Base-by-base conservation (phyloP, 768 basidiomycete species). In the Hortiboletus campestris region DNA sequence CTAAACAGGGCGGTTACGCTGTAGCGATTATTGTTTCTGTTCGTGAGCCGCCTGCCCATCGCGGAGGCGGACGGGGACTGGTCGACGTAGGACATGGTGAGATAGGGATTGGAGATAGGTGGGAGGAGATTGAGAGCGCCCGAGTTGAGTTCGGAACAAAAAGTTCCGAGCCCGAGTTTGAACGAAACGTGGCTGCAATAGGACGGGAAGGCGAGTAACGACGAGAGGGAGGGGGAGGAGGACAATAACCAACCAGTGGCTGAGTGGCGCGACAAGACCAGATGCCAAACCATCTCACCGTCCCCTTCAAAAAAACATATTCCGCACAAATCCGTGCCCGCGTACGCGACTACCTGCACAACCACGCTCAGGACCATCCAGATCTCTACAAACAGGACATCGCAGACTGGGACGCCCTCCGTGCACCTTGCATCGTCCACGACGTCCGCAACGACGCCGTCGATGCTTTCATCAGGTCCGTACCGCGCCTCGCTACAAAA, bases 1-100 rank as follows among this genome's bases (percentile, higher is more conserved):
- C 91, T 93, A 71, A 96, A 98, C 63, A 98, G 79, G 28, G 93
- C 93, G 47, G 91, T 98, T 38, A 98, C 95, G 71, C 89, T 91
- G 76, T 97, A 96, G 55, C 95, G 88, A 76, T 97, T 96, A 62
- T 92, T 95, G 72, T 93, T 97, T 71, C 95, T 78, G 78, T 94
- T 94, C 35, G 91, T 91, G 68, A 91, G 80, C 31, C 91, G 82
- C 63, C 89, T 84, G 60, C 83, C 75, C 59, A 86, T 86, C 67
- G 86, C 79, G 64, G 82, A 78, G 59, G 78, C 80, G 49, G 89
- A 84, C 28, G 76, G 73, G 39, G 86, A 78, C 55, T 79, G 76
- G 56, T 86, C 85, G 61, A 75, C 67, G 67, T 82, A 89, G 67
- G 87, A 80, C 85, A 84, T 86, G 60, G 57, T 47, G 59, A 50